A percentile compares a stretch with the other conserved stretches of the same genome.
These are phyloP conservation scores for Aspergillus biplanus DNA, from an alignment of 495 filamentous ascomycete species.

Conservation along the genomic window DNA sequence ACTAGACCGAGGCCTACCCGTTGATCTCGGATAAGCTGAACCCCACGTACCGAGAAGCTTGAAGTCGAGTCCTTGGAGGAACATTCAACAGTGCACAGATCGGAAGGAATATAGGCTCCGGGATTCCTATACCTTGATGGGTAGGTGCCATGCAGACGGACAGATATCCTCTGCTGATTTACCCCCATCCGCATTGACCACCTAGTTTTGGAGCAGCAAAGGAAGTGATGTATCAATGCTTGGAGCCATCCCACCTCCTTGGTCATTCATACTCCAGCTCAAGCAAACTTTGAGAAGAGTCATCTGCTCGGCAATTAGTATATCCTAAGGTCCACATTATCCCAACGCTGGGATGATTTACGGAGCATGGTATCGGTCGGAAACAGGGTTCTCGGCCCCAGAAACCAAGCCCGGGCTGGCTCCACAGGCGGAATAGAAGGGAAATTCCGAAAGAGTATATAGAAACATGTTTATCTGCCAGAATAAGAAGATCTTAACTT, in stretches of 20 bases:
- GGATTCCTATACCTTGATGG: not conserved
- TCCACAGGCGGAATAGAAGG: not conserved
- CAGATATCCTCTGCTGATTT: not conserved
- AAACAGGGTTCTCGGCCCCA: constrained; percentile 6
- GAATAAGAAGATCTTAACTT: too few relatives aligned
- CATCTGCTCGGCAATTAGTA: not conserved
- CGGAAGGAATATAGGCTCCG: not conserved
- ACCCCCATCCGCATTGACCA: constrained; percentile 2
- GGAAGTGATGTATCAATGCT: constrained; percentile 4
- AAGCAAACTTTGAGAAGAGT: not conserved
- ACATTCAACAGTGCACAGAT: not conserved
- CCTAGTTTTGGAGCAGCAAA: not conserved
- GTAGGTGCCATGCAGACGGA: not conserved
- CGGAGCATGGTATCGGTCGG: not conserved
- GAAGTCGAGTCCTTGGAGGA: not conserved
- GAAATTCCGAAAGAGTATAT: not conserved
- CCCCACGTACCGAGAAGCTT: not conserved
- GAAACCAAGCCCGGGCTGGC: not conserved
- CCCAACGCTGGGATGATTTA: not conserved
- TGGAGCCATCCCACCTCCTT: not conserved
- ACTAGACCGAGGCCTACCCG: constrained; percentile 6
- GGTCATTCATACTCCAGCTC: not conserved
- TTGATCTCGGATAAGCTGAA: constrained; percentile 1
- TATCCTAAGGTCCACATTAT: not conserved
- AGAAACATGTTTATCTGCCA: too few relatives aligned